These are phyloP conservation scores for Lolium rigidum DNA, from an alignment of 176 grass and related monocot genomes.

Conservation along the genomic window DNA sequence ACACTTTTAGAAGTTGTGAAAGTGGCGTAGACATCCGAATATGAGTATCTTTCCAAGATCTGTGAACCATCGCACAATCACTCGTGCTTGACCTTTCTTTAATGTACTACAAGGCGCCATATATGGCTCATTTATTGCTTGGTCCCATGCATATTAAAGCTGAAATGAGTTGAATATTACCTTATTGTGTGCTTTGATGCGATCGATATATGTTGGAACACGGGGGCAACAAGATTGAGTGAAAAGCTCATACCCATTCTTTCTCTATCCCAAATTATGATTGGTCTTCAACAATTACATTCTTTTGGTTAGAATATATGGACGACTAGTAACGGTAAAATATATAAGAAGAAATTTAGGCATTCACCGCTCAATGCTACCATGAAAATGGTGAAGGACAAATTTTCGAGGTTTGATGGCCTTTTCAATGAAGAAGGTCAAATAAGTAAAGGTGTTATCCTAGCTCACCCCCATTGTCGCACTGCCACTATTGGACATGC, in stretches of 20 bases:
- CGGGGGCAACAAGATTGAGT: no score
- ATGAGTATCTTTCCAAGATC: neutral
- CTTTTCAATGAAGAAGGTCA: neutral
- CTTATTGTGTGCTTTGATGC: neutral
- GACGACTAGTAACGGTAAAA: no score
- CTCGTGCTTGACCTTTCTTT: neutral
- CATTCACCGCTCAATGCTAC: neutral
- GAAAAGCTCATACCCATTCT: no score
- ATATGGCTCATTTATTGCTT: neutral
- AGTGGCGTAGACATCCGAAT: neutral
- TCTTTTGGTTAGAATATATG: no score
- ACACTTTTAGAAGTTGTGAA: neutral
- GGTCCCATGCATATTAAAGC: neutral
- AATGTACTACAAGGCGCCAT: neutral
- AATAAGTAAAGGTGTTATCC: neutral
- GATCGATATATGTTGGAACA: neutral
- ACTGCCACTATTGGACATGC: no score
- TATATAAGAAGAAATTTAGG: neutral
- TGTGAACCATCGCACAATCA: neutral
- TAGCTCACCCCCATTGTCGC: no score
- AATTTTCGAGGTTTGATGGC: neutral
- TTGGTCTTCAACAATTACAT: no score
- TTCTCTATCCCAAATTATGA: no score
- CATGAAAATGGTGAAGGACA: neutral
- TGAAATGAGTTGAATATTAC: neutral